Evolutionary conservation across 176 grass and related monocot genomes (phyloP).

Genomic region (maize (Zea mays)): DNA sequence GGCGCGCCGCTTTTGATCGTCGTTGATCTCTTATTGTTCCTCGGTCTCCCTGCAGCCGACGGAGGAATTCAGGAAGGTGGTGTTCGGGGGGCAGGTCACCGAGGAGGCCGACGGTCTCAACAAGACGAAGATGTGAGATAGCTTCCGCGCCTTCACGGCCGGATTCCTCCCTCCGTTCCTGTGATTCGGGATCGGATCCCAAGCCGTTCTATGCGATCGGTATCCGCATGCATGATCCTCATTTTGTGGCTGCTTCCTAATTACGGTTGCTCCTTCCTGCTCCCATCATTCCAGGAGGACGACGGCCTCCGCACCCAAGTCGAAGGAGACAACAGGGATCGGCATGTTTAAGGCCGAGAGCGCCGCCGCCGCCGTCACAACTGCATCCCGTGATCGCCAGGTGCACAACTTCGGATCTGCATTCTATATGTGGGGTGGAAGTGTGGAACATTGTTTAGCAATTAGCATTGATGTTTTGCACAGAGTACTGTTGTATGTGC

Average conservation of each 20-base stretch:
- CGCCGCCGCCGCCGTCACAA: conserved; percentile 30
- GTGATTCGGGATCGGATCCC: not conserved
- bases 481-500: not conserved
- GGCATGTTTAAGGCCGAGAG: conserved; percentile 52
- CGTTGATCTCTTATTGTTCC: not conserved
- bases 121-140: conserved; percentile 30
- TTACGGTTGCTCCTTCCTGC: not conserved
- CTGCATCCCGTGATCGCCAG: conserved; percentile 27
- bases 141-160: not conserved
- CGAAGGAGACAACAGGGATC: conserved; percentile 79
- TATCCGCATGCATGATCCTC: not conserved
- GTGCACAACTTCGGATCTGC: not conserved
- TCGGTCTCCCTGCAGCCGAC: conserved; percentile 50
- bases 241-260: not conserved
- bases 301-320: conserved; percentile 58
- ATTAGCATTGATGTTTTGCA: not conserved
- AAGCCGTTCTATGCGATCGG: not conserved
- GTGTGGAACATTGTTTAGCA: not conserved
- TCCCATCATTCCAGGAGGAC: conserved; percentile 50
- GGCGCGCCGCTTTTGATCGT: conserved; percentile 2
- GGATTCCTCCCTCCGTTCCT: not conserved
- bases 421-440: not conserved
- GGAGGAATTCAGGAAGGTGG: conserved; percentile 82
- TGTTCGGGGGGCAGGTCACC: conserved; percentile 84
- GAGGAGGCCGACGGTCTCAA: conserved; percentile 59